Conservation (phyloP, 768 basidiomycete genomes). For the Tubosaeta sp. region DNA sequence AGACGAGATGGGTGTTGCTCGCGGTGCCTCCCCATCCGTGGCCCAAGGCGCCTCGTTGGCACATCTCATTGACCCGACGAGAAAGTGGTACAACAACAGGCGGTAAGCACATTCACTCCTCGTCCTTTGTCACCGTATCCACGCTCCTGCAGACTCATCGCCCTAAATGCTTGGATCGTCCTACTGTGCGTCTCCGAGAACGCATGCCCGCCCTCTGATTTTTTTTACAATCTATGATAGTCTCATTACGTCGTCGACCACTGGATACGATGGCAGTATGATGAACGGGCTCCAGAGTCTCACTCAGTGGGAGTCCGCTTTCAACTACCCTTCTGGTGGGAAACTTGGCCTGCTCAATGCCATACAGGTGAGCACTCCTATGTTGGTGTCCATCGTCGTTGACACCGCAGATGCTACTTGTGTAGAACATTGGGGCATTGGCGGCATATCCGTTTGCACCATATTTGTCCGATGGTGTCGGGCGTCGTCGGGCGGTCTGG, state of each 20-base stretch:
- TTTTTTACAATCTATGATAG: constrained; percentile 26
- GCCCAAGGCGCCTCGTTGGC: constrained; percentile 36
- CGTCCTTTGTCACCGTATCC: not conserved
- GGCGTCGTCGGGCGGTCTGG: constrained; percentile 61
- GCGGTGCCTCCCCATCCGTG: constrained; percentile 32
- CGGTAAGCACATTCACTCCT: constrained; percentile 37
- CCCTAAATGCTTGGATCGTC: constrained; percentile 66
- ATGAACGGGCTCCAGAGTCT: constrained; percentile 78
- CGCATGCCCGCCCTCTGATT: not conserved
- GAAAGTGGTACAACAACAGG: constrained; percentile 75
- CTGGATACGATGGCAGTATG: constrained; percentile 74
- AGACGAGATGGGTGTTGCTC: constrained; percentile 48
- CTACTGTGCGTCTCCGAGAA: constrained; percentile 47
- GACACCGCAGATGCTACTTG: not conserved
- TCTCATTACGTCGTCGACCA: constrained; percentile 70
- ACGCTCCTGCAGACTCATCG: constrained; percentile 42
- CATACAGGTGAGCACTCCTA: constrained; percentile 49
- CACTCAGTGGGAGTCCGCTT: constrained; percentile 59
- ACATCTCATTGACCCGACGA: constrained; percentile 58
- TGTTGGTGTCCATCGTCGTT: not conserved
- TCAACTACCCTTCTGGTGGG: constrained; percentile 50
- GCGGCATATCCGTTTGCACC: constrained; percentile 69
- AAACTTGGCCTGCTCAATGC: constrained; percentile 67
- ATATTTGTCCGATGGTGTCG: constrained; percentile 67
- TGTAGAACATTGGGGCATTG: constrained; percentile 66